phyloP scores from a whole-genome alignment of 768 basidiomycete species.

The Saitozyma podzolica region DNA sequence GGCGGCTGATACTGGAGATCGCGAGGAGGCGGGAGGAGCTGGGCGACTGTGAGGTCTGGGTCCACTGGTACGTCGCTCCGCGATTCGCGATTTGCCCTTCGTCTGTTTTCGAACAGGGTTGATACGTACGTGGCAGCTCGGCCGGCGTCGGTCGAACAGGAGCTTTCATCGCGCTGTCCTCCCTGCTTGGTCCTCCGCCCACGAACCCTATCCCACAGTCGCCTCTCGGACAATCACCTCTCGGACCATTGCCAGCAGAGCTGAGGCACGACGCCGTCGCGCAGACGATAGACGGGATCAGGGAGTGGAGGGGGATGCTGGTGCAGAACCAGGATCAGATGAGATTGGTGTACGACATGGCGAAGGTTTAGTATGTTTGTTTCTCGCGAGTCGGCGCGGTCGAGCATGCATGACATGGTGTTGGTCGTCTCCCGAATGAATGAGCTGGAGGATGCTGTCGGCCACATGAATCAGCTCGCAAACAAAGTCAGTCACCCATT shows the following conservation, averaged over 20 bases:
- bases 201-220: not conserved
- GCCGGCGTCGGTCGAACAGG: slow-evolving; percentile 53
- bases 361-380: too few species aligned
- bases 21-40: slow-evolving; percentile 15
- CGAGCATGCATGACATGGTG: too few species aligned
- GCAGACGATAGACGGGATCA: slow-evolving; percentile 38
- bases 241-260: slow-evolving; percentile 36
- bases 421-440: too few species aligned
- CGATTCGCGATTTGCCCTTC: not conserved
- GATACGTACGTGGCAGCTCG: slow-evolving; percentile 29
- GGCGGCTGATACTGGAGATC: slow-evolving; percentile 25
- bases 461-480: too few species aligned
- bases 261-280: slow-evolving; percentile 38
- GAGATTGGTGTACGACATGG: slow-evolving; percentile 39
- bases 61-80: slow-evolving; percentile 44
- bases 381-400: too few species aligned
- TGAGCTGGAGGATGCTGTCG: too few species aligned
- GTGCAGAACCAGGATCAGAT: slow-evolving; percentile 45
- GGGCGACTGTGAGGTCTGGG: slow-evolving; percentile 44
- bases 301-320: slow-evolving; percentile 46
- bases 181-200: slow-evolving; percentile 27
- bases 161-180: slow-evolving; percentile 50
- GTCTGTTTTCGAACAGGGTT: slow-evolving; percentile 6
- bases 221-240: slow-evolving; percentile 14
- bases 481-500: too few species aligned